A percentile compares a stretch with the other conserved stretches of the same genome.
Evolutionary conservation across 192 early-diverging fungal species (phyloP).

Genomic region (Coemansia sp.): DNA sequence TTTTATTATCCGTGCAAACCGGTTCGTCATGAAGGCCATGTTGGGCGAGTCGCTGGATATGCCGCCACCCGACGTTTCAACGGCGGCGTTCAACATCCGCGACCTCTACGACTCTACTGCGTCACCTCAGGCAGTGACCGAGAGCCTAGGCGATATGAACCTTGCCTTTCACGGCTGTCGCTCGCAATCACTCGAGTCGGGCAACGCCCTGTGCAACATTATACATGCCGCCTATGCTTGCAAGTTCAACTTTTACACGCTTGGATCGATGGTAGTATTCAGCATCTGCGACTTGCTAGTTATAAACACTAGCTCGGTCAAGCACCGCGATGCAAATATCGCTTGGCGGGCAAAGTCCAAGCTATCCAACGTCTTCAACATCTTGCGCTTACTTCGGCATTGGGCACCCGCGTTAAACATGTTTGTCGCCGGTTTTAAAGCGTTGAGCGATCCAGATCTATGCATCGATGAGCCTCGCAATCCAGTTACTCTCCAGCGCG

Average conservation of each 20-base stretch:
- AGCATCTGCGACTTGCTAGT: conserved; percentile 53
- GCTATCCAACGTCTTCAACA: conserved; percentile 38
- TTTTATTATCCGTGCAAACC: conserved; percentile 48
- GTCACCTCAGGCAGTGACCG: conserved; percentile 32
- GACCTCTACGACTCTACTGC: conserved; percentile 50
- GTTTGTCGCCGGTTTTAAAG: conserved; percentile 52
- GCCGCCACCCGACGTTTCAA: conserved; percentile 47
- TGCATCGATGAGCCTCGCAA: conserved; percentile 28
- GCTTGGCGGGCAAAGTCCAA: conserved; percentile 50
- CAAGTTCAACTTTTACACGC: conserved; percentile 48
- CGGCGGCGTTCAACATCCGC: conserved; percentile 42
- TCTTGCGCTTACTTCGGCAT: conserved; percentile 49
- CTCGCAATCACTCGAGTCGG: conserved; percentile 51
- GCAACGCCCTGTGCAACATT: conserved; percentile 45
- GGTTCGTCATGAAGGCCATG: conserved; percentile 53
- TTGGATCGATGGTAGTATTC: conserved; percentile 49
- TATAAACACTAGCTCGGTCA: conserved; percentile 45
- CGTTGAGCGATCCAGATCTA: conserved; percentile 41
- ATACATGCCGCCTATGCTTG: conserved; percentile 50
- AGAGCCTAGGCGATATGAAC: conserved; percentile 22
- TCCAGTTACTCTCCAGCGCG: conserved; percentile 10
- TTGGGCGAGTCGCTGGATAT: conserved; percentile 43
- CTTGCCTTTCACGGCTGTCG: conserved; percentile 47
- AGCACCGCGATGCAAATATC: conserved; percentile 26
- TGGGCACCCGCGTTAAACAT: conserved; percentile 54